Conservation (phyloP, 345 rosid species). For the Rhodamnia rubescens region DNA sequence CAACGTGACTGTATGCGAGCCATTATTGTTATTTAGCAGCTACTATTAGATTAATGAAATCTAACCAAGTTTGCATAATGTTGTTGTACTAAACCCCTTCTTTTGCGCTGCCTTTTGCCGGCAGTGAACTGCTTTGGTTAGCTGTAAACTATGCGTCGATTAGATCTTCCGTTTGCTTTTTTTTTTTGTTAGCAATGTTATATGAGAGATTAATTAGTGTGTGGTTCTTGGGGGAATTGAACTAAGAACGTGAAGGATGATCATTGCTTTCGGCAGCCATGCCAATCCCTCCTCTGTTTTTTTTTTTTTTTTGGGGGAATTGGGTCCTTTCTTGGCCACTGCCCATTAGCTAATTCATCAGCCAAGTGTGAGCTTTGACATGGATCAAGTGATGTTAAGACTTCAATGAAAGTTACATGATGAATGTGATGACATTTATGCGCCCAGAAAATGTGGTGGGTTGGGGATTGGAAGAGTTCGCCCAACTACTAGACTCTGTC, state of each 20-base stretch:
- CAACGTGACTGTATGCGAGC: not conserved
- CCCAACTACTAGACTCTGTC: not conserved
- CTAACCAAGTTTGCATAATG: not conserved
- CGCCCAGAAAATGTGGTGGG: not conserved
- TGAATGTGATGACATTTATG: not conserved
- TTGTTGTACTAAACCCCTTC: not conserved
- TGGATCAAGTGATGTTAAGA: not conserved
- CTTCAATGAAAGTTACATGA: not conserved
- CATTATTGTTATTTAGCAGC: not conserved
- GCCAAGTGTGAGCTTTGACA: not conserved
- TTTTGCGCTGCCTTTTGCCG: not conserved
- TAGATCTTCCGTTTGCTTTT: not conserved
- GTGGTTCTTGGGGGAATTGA: not conserved
- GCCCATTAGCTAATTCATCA: not conserved
- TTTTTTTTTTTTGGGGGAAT: not conserved
- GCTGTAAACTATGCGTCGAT: not conserved
- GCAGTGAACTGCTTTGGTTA: not conserved
- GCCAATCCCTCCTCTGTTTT: too few relatives aligned
- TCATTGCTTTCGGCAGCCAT: not conserved
- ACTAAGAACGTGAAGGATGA: not conserved
- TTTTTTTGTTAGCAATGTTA: not conserved
- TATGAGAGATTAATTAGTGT: not conserved
- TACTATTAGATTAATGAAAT: not conserved
- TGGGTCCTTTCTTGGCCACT: not conserved
- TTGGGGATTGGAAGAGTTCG: not conserved